Percentiles rank a stretch among this genome's conserved stretches.
These are phyloP conservation scores for Meyerozyma smithsonii DNA, from an alignment of 1,139 yeast genomes.

Conservation along the genomic window DNA sequence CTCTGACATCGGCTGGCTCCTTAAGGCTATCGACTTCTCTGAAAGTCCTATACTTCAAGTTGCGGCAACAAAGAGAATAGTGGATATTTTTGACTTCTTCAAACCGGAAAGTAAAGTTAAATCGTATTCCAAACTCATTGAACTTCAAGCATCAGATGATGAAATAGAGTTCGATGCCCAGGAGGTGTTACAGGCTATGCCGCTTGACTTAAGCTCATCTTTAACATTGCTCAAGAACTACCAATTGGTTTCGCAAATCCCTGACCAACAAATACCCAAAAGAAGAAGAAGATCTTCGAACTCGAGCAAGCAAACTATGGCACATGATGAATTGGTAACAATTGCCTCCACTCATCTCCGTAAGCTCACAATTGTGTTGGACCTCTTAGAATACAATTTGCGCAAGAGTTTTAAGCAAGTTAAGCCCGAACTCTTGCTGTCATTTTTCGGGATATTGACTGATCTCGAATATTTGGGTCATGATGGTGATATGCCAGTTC, in stretches of 20 bases:
- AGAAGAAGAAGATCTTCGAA: slow-evolving; percentile 78
- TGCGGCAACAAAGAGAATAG: slow-evolving; percentile 52
- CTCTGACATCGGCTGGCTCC: slow-evolving; percentile 58
- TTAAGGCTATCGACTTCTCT: slow-evolving; percentile 42
- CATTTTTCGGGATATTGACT: slow-evolving; percentile 67
- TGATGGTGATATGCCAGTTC: slow-evolving; percentile 87
- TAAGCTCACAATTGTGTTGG: slow-evolving; percentile 74
- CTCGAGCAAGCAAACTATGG: slow-evolving; percentile 69
- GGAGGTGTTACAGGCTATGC: slow-evolving; percentile 45
- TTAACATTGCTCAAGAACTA: slow-evolving; percentile 46
- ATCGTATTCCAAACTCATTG: slow-evolving; percentile 58
- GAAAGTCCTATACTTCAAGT: slow-evolving; percentile 34
- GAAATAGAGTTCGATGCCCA: slow-evolving; percentile 49
- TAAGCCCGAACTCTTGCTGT: slow-evolving; percentile 48
- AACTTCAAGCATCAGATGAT: slow-evolving; percentile 40
- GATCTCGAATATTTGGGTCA: slow-evolving; percentile 85
- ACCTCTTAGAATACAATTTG: slow-evolving; percentile 58
- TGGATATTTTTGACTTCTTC: slow-evolving; percentile 46
- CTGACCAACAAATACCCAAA: slow-evolving; percentile 53
- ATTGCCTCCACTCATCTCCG: slow-evolving; percentile 76
- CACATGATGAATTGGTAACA: slow-evolving; percentile 61
- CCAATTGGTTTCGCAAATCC: slow-evolving; percentile 39
- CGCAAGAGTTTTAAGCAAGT: slow-evolving; percentile 22
- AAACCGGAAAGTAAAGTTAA: slow-evolving; percentile 52
- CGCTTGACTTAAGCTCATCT: slow-evolving; percentile 43